A percentile compares a stretch with the other conserved stretches of the same genome.
phyloP scores from a whole-genome alignment of 2,329 filamentous ascomycete species.

The Phyllosticta citribraziliensis region DNA sequence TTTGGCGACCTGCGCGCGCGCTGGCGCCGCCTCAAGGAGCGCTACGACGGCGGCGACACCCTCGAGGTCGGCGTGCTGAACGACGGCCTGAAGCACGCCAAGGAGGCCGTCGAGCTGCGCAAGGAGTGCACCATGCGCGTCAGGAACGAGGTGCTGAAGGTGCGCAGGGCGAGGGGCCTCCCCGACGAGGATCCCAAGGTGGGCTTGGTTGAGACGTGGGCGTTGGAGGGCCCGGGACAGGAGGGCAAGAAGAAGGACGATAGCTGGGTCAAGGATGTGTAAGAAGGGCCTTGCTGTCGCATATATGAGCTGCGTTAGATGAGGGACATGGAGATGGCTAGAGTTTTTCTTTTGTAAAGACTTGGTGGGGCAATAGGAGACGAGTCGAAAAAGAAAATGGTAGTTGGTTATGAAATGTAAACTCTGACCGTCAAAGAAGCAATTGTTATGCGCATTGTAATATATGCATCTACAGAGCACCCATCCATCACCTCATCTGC shows the following conservation, averaged over 20 bases:
- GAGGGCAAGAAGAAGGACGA: constrained; percentile 53
- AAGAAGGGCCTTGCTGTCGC: not conserved
- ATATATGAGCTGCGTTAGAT: not conserved
- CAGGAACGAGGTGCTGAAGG: constrained; percentile 67
- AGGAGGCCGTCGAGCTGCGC: constrained; percentile 67
- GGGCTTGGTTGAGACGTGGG: constrained; percentile 74
- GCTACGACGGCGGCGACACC: constrained; percentile 26
- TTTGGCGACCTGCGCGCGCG: constrained; percentile 68
- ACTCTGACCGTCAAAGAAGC: too few relatives aligned
- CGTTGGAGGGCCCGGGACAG: constrained; percentile 42
- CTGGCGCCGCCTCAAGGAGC: constrained; percentile 60
- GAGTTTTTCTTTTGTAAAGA: not conserved
- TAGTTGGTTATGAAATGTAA: too few relatives aligned
- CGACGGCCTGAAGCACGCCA: constrained; percentile 53
- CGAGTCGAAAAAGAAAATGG: too few relatives aligned
- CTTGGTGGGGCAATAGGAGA: not conserved
- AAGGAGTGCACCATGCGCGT: constrained; percentile 73
- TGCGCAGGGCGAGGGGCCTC: constrained; percentile 62
- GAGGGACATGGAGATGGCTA: not conserved
- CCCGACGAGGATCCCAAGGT: constrained; percentile 67
- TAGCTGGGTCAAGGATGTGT: constrained; percentile 50
- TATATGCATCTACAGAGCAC: too few relatives aligned
- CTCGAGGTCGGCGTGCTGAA: constrained; percentile 49
- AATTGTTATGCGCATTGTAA: too few relatives aligned
- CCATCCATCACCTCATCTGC: too few relatives aligned